phyloP scores from a whole-genome alignment of 2,329 filamentous ascomycete species.

The Trichoderma sp. region DNA sequence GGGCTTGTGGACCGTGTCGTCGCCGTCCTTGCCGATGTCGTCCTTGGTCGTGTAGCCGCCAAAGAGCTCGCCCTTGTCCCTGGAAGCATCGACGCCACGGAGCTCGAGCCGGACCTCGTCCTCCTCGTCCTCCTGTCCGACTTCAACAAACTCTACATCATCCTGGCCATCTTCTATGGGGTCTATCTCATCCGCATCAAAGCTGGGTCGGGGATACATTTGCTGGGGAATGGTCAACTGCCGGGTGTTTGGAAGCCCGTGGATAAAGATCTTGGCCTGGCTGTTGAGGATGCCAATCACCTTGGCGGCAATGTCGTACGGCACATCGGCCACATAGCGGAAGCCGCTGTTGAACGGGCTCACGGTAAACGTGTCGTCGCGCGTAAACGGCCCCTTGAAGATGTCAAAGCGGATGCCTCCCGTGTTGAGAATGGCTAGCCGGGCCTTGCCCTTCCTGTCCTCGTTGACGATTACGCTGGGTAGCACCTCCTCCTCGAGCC shows the following conservation, averaged over 20 bases:
- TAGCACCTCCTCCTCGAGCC: conserved; percentile 75
- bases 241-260: conserved; percentile 45
- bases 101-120: conserved; percentile 41
- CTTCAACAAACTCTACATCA: conserved; percentile 29
- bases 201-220: conserved; percentile 34
- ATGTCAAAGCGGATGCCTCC: conserved; percentile 94
- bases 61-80: conserved; percentile 49
- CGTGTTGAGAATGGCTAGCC: conserved; percentile 80
- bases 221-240: conserved; percentile 56
- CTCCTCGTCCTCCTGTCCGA: conserved; percentile 19
- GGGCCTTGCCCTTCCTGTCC: conserved; percentile 61
- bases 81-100: conserved; percentile 32
- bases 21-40: conserved; percentile 79
- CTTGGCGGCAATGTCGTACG: conserved; percentile 72
- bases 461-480: conserved; percentile 65
- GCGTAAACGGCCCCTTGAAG: conserved; percentile 87
- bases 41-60: conserved; percentile 87
- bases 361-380: conserved; percentile 81
- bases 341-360: conserved; percentile 86
- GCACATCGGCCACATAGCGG: conserved; percentile 76
- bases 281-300: conserved; percentile 64
- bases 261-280: conserved; percentile 52
- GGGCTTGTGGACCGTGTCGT: conserved; percentile 80
- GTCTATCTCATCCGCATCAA: neutral
- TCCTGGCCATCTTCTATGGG: neutral